Evolutionary conservation across 202 grass and related monocot species (phyloP).

Genomic region (Setaria italica): DNA sequence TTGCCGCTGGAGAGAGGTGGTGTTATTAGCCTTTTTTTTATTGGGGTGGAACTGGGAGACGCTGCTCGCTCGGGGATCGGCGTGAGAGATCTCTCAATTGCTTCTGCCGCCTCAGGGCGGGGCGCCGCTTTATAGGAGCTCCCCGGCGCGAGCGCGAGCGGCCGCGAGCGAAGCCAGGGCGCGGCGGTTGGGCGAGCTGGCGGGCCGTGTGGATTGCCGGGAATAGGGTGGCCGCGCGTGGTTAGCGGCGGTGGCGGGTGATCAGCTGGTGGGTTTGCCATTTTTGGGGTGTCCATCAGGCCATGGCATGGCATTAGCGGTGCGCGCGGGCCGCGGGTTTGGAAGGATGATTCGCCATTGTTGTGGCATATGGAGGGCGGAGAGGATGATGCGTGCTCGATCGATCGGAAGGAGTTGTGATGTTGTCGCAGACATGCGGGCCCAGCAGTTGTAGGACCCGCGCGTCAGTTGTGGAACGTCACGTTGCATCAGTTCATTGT

Average conservation of each 20-base stretch:
- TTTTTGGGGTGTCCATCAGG: background rate
- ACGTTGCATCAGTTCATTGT: no score
- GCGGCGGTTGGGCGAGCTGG: background rate
- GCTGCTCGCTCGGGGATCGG: constrained; percentile 16
- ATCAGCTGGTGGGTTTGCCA: background rate
- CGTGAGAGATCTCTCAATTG: constrained; percentile 46
- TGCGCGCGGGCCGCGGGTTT: background rate
- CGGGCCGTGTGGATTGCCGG: background rate
- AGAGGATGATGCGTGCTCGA: background rate
- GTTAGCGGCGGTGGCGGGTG: background rate
- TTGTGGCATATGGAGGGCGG: background rate
- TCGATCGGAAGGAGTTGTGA: background rate
- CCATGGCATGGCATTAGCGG: background rate
- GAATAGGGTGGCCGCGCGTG: constrained; percentile 21
- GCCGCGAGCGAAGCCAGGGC: constrained; percentile 46
- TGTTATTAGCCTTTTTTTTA: constrained; percentile 25
- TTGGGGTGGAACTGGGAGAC: constrained; percentile 42
- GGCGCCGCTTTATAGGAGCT: constrained; percentile 30
- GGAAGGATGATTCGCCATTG: background rate
- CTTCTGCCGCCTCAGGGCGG: background rate
- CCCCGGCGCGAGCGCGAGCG: constrained; percentile 1
- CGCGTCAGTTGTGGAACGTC: background rate
- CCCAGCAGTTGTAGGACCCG: background rate
- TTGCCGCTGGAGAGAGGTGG: background rate
- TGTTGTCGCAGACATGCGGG: background rate